Percentiles rank a stretch among this genome's conserved stretches.
phyloP scores from a whole-genome alignment of 192 early-diverging fungal genomes.

The Linnemannia elongata region DNA sequence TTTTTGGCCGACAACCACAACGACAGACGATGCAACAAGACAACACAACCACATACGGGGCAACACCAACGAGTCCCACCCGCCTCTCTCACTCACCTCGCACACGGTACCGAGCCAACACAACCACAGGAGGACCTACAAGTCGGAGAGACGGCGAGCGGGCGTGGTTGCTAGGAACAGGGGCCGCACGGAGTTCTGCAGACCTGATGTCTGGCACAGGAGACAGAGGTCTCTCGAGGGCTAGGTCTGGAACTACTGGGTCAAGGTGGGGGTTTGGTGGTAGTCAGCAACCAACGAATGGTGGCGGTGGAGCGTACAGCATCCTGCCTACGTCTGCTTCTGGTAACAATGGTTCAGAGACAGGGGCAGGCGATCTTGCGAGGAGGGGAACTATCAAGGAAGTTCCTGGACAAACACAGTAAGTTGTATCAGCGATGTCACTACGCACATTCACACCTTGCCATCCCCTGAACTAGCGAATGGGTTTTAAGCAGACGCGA shows the following conservation, averaged over 20 bases:
- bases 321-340: slow-evolving; percentile 13
- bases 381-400: slow-evolving; percentile 25
- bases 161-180: slow-evolving; percentile 5
- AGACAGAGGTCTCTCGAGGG: not conserved
- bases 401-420: slow-evolving; percentile 50
- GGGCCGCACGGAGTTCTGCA: not conserved
- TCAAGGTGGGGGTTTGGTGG: slow-evolving; percentile 19
- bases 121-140: not conserved
- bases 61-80: not conserved
- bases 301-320: not conserved
- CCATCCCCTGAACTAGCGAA: not conserved
- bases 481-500: not conserved
- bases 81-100: not conserved
- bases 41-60: slow-evolving; percentile 26
- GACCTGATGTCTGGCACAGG: not conserved
- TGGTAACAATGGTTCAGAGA: not conserved
- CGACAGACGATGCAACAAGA: slow-evolving; percentile 21
- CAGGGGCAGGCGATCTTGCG: not conserved
- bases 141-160: slow-evolving; percentile 18
- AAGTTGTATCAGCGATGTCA: not conserved
- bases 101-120: not conserved
- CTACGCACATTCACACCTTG: not conserved
- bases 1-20: not conserved
- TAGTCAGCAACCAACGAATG: slow-evolving; percentile 1
- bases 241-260: not conserved